These are phyloP conservation scores for Rhodosporidiobolus odoratus DNA, from an alignment of 768 basidiomycete species.

Conservation along the genomic window DNA sequence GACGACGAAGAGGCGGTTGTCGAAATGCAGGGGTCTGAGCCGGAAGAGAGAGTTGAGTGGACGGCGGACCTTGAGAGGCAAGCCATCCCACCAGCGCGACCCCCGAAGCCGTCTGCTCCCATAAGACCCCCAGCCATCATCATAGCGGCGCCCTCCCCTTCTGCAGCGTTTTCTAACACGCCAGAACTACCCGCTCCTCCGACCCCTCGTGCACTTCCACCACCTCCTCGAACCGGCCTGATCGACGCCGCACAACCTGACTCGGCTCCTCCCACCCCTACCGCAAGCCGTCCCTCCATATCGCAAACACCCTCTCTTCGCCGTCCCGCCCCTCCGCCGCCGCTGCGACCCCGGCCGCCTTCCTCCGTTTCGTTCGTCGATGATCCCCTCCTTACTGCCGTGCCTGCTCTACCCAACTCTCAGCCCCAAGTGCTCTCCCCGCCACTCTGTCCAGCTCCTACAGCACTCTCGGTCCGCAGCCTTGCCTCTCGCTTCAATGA, in stretches of 20 bases:
- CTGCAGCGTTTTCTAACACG: background rate
- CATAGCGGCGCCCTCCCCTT: background rate
- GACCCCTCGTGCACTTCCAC: background rate
- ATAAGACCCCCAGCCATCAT: background rate
- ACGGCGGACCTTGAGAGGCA: background rate
- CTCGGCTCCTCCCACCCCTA: background rate
- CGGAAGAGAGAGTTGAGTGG: background rate
- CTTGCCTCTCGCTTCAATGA: conserved; percentile 21
- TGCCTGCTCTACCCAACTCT: background rate
- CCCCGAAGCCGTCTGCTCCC: background rate
- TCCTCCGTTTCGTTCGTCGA: background rate
- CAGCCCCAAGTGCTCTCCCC: background rate
- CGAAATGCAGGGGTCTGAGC: background rate
- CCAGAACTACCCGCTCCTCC: conserved; percentile 2
- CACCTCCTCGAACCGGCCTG: background rate
- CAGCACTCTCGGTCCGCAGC: conserved; percentile 5
- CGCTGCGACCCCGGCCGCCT: conserved; percentile 3
- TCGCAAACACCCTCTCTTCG: conserved; percentile 7
- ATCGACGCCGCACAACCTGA: too few species aligned
- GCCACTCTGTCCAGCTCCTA: background rate
- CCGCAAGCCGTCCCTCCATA: background rate
- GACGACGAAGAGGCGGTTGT: background rate
- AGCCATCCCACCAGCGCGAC: background rate
- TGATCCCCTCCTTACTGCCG: background rate
- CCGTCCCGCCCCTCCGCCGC: conserved; percentile 16